Conservation (phyloP, 2,329 filamentous ascomycete genomes). For the Ophiostoma sp. region DNA sequence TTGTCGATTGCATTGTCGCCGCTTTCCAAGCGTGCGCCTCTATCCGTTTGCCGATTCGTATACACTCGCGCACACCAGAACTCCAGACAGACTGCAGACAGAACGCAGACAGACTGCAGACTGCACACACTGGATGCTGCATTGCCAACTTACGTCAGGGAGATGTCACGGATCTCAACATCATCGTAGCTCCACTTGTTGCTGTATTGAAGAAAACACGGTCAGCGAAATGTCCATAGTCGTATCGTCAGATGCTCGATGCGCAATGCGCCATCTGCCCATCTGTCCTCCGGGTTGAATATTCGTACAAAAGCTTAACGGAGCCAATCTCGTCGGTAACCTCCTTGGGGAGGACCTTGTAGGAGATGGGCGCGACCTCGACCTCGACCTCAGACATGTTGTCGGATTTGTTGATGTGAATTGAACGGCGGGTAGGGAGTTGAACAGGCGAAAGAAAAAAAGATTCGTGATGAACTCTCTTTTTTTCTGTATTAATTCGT, state of each 20-base stretch:
- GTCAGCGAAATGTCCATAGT: conserved; percentile 18
- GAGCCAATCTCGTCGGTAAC: conserved; percentile 82
- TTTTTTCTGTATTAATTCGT: conserved; percentile 19
- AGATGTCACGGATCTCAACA: conserved; percentile 99
- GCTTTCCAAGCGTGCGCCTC: neutral
- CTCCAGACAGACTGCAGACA: neutral
- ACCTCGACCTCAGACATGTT: conserved; percentile 95
- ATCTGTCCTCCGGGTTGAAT: neutral
- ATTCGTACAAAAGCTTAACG: conserved; percentile 73
- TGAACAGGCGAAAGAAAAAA: conserved; percentile 20
- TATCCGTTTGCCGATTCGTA: neutral
- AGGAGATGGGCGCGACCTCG: conserved; percentile 74
- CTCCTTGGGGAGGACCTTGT: conserved; percentile 86
- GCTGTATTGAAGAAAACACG: conserved; percentile 24
- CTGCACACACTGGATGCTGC: neutral
- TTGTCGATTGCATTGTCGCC: neutral
- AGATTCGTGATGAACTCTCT: conserved; percentile 16
- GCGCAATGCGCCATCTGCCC: neutral
- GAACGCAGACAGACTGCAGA: neutral
- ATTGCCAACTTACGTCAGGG: conserved; percentile 76
- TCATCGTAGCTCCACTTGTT: conserved; percentile 95
- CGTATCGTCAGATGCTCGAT: neutral
- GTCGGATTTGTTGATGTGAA: conserved; percentile 32
- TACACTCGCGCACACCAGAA: neutral
- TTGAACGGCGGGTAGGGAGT: conserved; percentile 28